phyloP scores from a whole-genome alignment of 495 filamentous ascomycete species.

The Penicillium antarcticum region DNA sequence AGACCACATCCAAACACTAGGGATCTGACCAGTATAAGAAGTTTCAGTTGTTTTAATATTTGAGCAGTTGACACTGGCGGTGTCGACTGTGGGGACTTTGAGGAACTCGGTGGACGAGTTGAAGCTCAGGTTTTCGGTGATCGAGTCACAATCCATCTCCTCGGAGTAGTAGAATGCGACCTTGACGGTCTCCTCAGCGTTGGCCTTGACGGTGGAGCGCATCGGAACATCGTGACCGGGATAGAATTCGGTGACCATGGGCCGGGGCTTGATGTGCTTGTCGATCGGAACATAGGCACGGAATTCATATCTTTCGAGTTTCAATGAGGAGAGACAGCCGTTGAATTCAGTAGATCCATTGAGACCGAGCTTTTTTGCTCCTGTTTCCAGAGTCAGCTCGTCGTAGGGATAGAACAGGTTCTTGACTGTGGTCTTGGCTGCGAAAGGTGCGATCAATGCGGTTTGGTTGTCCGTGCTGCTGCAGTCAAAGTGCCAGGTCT shows the following conservation, averaged over 20 bases:
- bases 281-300: constrained; percentile 58
- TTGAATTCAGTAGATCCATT: constrained; percentile 43
- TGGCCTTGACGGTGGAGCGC: constrained; percentile 43
- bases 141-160: constrained; percentile 58
- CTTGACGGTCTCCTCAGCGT: constrained; percentile 41
- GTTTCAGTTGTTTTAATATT: constrained; percentile 23
- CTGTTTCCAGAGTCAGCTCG: constrained; percentile 43
- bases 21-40: constrained; percentile 45
- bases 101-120: constrained; percentile 51
- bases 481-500: constrained; percentile 59
- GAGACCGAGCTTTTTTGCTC: constrained; percentile 34
- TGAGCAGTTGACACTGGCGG: constrained; percentile 39
- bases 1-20: constrained; percentile 50
- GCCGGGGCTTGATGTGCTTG: constrained; percentile 44
- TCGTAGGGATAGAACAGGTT: constrained; percentile 64
- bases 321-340: constrained; percentile 54
- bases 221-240: constrained; percentile 63
- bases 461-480: constrained; percentile 29
- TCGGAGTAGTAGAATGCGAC: constrained; percentile 58
- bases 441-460: constrained; percentile 58
- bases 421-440: constrained; percentile 50
- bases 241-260: constrained; percentile 61
- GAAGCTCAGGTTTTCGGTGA: constrained; percentile 46
- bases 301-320: constrained; percentile 57
- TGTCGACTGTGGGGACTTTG: constrained; percentile 24